These are phyloP conservation scores for Cladophialophora chaetospira DNA, from an alignment of 2,329 filamentous ascomycete genomes.

Conservation along the genomic window DNA sequence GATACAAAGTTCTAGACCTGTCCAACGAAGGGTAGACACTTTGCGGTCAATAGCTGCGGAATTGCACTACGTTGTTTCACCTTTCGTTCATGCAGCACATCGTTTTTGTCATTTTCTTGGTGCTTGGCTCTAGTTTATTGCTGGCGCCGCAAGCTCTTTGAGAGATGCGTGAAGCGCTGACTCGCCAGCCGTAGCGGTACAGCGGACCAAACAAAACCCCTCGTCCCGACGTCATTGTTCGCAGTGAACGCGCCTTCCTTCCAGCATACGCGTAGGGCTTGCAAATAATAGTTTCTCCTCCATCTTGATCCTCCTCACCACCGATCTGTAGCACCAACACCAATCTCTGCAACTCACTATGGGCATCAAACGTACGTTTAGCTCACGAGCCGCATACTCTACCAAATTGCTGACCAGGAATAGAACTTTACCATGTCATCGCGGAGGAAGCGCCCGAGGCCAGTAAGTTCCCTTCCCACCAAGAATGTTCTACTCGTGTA, in stretches of 20 bases:
- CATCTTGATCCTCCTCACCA: neutral
- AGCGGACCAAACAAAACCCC: neutral
- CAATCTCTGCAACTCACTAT: no score
- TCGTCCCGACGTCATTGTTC: slow-evolving; percentile 5
- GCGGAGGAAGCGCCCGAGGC: slow-evolving; percentile 93
- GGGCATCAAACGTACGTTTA: neutral
- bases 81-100: no score
- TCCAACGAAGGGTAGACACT: no score
- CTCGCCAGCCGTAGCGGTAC: neutral
- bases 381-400: neutral
- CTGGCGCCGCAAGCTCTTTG: no score
- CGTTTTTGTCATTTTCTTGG: no score
- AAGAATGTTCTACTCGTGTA: neutral
- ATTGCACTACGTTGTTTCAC: no score
- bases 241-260: slow-evolving; percentile 5
- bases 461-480: no score
- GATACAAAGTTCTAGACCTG: no score
- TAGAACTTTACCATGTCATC: slow-evolving; percentile 75
- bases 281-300: slow-evolving; percentile 2
- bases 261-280: slow-evolving; percentile 3
- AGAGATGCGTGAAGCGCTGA: no score
- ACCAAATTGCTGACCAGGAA: slow-evolving; percentile 39
- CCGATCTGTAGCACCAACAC: no score
- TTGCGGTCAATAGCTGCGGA: no score
- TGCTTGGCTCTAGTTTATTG: no score